A percentile compares a stretch with the other conserved stretches of the same genome.
Evolutionary conservation across 202 grass and related monocot genomes (phyloP).

Genomic region (Carex arenaria): DNA sequence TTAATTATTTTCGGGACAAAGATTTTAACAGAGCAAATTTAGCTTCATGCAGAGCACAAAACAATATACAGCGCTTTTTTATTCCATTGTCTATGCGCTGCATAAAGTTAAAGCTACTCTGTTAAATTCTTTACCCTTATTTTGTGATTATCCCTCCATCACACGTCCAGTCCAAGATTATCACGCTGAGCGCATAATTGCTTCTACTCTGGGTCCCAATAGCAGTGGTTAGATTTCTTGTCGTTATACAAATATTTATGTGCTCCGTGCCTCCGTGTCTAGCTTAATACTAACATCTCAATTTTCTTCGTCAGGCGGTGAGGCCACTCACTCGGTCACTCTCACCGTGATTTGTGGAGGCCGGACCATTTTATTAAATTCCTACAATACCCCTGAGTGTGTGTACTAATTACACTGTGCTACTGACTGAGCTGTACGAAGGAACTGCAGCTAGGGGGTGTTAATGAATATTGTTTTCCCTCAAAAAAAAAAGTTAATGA

Average conservation of each 20-base stretch:
- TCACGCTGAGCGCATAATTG: not conserved
- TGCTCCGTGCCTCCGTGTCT: not conserved
- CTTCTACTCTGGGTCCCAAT: not conserved
- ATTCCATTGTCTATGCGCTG: too few species aligned
- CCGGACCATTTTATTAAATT: not conserved
- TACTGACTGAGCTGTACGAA: conserved; percentile 7
- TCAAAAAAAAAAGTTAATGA: too few species aligned
- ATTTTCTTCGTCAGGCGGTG: not conserved
- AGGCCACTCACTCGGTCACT: not conserved
- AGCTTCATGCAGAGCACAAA: too few species aligned
- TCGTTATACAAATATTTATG: not conserved
- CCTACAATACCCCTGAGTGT: not conserved
- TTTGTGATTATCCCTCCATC: not conserved
- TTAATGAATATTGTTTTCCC: too few species aligned
- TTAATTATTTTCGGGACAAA: too few species aligned
- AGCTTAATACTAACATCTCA: not conserved
- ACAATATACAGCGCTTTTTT: too few species aligned
- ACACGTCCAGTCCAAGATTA: not conserved
- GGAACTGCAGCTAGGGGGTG: too few species aligned
- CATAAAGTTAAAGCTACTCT: too few species aligned
- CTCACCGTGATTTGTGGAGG: not conserved
- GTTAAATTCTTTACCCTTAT: too few species aligned
- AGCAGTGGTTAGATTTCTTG: not conserved
- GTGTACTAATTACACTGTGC: not conserved
- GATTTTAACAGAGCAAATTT: too few species aligned